Base-by-base conservation (phyloP, 768 basidiomycete genomes). In the Sarcomyxa edulis region DNA sequence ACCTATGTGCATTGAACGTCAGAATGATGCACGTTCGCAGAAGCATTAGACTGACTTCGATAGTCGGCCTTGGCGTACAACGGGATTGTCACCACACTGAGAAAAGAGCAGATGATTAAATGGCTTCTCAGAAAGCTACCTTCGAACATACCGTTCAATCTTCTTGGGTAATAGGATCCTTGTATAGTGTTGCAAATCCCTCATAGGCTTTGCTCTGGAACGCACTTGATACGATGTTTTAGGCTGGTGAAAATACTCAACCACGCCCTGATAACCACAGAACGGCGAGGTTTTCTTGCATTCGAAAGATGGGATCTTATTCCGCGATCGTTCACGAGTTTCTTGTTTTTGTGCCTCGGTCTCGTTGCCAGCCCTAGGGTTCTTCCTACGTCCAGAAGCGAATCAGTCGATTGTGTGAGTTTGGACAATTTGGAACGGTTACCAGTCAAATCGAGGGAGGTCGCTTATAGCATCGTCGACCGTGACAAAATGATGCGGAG, bases 361-460 rank as follows among this genome's bases (percentile, higher is more conserved):
- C n/a, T 41, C 37, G 18, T 27, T 44, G 32, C 47, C 29, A 18
- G 47, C 48, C 14, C 46, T 48, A 11, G 69, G 67, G 29, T 65
- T 61, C 50, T 63, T 64, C 65, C 64, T 67, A 44, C 16, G 37
- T 25, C 21, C 26, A 24, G 21, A 38, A 29, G 21, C 23, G 20
- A 22, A 43, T 39, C 9, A 40, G 22, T 25, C 11, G 23, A 4
- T 14, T 34, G 9, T n/a, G n/a, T n/a, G n/a, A n/a, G n/a, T n/a
- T n/a, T n/a, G n/a, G n/a, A n/a, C n/a, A n/a, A n/a, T n/a, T n/a
- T n/a, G n/a, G n/a, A n/a, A n/a, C 14, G 44, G 64, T 7, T 51
- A 86, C 88, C 85, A 90, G 40, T 91, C 81, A 53, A 82, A 91
- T 3, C 56, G 68, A 3, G 74, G 78, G 7, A 91, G 62, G 52